Conservation (phyloP, 2,329 filamentous ascomycete genomes). For the Metarhizium album region DNA sequence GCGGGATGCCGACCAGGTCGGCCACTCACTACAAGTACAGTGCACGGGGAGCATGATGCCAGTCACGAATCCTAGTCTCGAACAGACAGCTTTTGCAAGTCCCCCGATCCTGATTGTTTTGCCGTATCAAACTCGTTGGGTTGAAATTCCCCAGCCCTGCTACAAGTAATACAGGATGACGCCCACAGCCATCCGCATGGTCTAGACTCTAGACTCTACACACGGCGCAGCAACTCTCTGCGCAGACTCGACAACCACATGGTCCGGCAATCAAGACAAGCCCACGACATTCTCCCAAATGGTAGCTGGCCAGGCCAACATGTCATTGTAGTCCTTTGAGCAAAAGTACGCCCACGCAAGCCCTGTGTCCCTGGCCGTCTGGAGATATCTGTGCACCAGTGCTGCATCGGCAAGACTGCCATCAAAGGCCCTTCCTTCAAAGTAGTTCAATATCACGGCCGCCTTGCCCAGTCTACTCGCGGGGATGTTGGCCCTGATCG, state of each 20-base stretch:
- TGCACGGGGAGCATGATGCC: too few relatives aligned
- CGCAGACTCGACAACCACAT: too few relatives aligned
- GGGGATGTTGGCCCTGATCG: slow-evolving; percentile 10
- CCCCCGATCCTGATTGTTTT: too few relatives aligned
- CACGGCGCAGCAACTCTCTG: neutral
- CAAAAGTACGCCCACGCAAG: slow-evolving; percentile 5
- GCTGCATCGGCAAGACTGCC: slow-evolving; percentile 4
- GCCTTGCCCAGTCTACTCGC: slow-evolving; percentile 1
- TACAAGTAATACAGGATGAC: too few relatives aligned
- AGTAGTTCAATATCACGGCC: slow-evolving; percentile 12
- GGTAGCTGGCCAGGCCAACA: slow-evolving; percentile 1
- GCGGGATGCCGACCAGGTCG: slow-evolving; percentile 49
- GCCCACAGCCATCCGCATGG: neutral
- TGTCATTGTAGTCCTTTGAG: slow-evolving; percentile 2
- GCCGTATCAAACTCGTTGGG: too few relatives aligned
- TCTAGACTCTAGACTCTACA: too few relatives aligned
- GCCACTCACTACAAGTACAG: slow-evolving; percentile 48
- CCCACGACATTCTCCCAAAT: neutral
- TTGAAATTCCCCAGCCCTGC: too few relatives aligned
- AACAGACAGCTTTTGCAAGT: too few relatives aligned
- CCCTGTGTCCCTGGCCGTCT: neutral
- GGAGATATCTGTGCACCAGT: neutral
- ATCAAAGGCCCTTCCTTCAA: slow-evolving; percentile 9
- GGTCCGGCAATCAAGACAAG: neutral
- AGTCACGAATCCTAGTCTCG: too few relatives aligned